phyloP scores from a whole-genome alignment of 2,329 filamentous ascomycete genomes.

The Periglandula ipomoeae region DNA sequence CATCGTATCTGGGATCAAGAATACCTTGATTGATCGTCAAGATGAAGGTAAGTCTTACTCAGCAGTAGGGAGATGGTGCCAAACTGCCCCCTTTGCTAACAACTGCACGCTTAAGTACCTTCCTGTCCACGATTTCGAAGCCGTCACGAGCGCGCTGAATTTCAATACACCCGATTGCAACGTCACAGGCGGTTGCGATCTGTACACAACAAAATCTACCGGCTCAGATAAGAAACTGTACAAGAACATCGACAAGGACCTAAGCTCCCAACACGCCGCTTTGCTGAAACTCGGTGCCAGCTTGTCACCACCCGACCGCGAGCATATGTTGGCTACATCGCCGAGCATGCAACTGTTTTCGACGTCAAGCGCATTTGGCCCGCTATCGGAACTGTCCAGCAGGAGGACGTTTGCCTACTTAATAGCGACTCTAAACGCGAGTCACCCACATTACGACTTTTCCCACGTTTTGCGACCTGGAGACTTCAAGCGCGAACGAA shows the following conservation, averaged over 20 bases:
- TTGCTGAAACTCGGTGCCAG: slow-evolving; percentile 79
- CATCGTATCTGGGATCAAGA: neutral
- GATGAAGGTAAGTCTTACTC: slow-evolving; percentile 27
- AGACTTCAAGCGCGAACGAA: slow-evolving; percentile 82
- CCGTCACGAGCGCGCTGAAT: slow-evolving; percentile 85
- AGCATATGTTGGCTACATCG: slow-evolving; percentile 58
- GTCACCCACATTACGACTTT: slow-evolving; percentile 88
- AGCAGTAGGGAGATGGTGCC: neutral
- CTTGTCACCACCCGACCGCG: slow-evolving; percentile 72
- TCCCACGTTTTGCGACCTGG: slow-evolving; percentile 80
- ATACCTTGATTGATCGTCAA: slow-evolving; percentile 11
- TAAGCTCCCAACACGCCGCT: slow-evolving; percentile 86
- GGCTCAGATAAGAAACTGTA: slow-evolving; percentile 95
- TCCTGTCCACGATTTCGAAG: slow-evolving; percentile 82
- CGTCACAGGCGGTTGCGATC: slow-evolving; percentile 85
- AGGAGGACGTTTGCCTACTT: slow-evolving; percentile 91
- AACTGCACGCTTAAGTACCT: slow-evolving; percentile 56
- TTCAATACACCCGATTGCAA: slow-evolving; percentile 92
- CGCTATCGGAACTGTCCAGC: slow-evolving; percentile 77
- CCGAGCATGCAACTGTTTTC: slow-evolving; percentile 54
- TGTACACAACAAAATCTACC: slow-evolving; percentile 95
- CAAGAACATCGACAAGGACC: slow-evolving; percentile 84
- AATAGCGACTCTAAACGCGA: slow-evolving; percentile 93
- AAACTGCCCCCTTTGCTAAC: slow-evolving; percentile 2
- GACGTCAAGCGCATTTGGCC: slow-evolving; percentile 84